Percentiles rank a stretch among this genome's conserved stretches.
These are phyloP conservation scores for Musa beccarii DNA, from an alignment of 176 grass and related monocot genomes.

Conservation along the genomic window DNA sequence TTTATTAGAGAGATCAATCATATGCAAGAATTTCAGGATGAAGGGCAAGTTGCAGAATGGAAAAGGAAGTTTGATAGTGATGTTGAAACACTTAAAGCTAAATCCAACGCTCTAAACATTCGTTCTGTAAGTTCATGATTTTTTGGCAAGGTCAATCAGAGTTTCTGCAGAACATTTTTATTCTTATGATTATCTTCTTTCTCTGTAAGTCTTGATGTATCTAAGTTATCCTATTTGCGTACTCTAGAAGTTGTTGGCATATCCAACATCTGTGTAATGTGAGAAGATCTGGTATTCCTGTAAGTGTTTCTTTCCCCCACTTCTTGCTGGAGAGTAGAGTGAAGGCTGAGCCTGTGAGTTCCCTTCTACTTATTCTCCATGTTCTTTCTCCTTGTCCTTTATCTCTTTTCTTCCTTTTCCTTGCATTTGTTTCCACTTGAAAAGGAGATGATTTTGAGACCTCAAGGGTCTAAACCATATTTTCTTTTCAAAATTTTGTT, in stretches of 20 bases:
- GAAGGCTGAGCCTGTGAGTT: too few species aligned
- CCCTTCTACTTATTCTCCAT: neutral
- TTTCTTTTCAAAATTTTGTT: too few species aligned
- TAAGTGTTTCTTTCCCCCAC: too few species aligned
- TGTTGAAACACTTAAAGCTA: constrained; percentile 82
- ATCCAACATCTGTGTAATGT: too few species aligned
- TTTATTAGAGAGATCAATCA: constrained; percentile 18
- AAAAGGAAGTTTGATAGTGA: constrained; percentile 73
- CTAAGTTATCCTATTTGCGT: too few species aligned
- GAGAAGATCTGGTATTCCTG: too few species aligned
- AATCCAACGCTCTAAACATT: constrained; percentile 69
- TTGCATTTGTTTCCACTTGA: neutral
- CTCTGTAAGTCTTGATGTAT: too few species aligned
- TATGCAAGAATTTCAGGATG: constrained; percentile 44
- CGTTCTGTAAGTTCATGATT: constrained; percentile 54
- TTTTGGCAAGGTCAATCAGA: neutral
- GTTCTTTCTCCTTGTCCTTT: neutral
- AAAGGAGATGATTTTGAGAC: neutral
- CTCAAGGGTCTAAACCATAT: too few species aligned
- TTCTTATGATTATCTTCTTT: neutral
- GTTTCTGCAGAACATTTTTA: neutral
- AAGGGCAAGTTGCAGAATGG: constrained; percentile 62
- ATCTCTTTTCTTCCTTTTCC: neutral
- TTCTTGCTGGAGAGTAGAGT: too few species aligned
- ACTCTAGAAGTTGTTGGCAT: too few species aligned